Percentiles rank a stretch among this genome's conserved stretches.
These are phyloP conservation scores for Actinidia polygama DNA, from an alignment of 179 eudicot genomes.

Conservation along the genomic window DNA sequence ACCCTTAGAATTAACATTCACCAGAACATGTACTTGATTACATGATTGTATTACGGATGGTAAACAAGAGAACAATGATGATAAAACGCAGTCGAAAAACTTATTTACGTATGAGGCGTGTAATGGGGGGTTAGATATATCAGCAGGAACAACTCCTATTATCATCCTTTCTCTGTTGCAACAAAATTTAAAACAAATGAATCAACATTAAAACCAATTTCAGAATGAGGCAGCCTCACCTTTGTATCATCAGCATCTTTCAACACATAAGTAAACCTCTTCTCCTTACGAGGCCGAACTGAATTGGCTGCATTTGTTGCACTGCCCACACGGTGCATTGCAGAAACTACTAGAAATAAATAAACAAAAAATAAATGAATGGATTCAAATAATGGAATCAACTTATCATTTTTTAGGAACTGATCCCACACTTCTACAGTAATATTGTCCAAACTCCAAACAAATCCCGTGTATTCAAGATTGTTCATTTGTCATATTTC, in stretches of 20 bases:
- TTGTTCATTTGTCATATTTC: background rate
- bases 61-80: constrained; percentile 7
- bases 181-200: background rate
- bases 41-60: background rate
- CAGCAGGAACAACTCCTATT: background rate
- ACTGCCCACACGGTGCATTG: constrained; percentile 97
- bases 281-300: constrained; percentile 90
- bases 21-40: background rate
- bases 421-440: background rate
- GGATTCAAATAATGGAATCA: background rate
- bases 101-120: background rate
- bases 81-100: background rate
- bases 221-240: constrained; percentile 42
- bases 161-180: background rate
- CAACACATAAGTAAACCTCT: constrained; percentile 84
- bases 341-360: constrained; percentile 41
- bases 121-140: background rate
- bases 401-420: background rate
- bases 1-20: background rate
- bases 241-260: constrained; percentile 85
- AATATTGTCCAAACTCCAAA: background rate
- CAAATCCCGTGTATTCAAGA: background rate
- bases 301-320: constrained; percentile 85
- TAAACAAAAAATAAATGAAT: background rate
- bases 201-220: background rate